Percentiles rank a stretch among this genome's conserved stretches.
Evolutionary conservation across 441 rosid species (phyloP).

Genomic region (Flueggea neowawraea): DNA sequence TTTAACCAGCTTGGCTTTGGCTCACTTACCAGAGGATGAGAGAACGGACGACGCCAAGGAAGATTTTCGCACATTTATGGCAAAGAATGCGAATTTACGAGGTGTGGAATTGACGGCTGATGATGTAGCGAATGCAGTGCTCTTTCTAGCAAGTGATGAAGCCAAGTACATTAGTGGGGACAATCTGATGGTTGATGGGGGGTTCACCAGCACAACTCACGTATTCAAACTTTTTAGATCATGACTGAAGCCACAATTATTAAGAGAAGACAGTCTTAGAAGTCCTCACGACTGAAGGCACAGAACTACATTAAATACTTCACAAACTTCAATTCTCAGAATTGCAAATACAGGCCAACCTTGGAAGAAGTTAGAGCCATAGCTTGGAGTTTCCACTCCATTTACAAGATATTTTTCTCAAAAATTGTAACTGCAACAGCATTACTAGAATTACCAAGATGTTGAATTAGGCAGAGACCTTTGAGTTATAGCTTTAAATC

Average conservation of each 20-base stretch:
- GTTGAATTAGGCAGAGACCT: too few relatives aligned
- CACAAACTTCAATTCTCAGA: too few relatives aligned
- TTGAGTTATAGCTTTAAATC: too few relatives aligned
- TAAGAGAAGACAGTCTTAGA: too few relatives aligned
- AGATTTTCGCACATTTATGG: slow-evolving; percentile 50
- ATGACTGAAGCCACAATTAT: neutral
- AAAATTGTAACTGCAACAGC: too few relatives aligned
- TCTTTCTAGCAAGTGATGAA: slow-evolving; percentile 81
- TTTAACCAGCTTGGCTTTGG: slow-evolving; percentile 54
- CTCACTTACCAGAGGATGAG: slow-evolving; percentile 75
- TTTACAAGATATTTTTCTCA: too few relatives aligned
- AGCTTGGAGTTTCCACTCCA: too few relatives aligned
- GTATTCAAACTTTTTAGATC: slow-evolving; percentile 56
- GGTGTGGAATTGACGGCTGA: slow-evolving; percentile 64
- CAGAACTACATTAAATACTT: too few relatives aligned
- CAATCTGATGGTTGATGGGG: slow-evolving; percentile 91
- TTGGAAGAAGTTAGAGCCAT: too few relatives aligned
- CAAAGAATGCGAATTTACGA: slow-evolving; percentile 62
- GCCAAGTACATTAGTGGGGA: slow-evolving; percentile 76
- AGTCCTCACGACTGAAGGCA: too few relatives aligned
- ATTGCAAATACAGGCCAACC: too few relatives aligned
- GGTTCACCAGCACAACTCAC: slow-evolving; percentile 66
- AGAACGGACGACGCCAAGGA: slow-evolving; percentile 54
- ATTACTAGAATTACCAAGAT: too few relatives aligned
- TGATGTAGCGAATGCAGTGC: slow-evolving; percentile 83